Evolutionary conservation across 2,329 filamentous ascomycete genomes (phyloP).

Genomic region (Dactylellina haptotyla): DNA sequence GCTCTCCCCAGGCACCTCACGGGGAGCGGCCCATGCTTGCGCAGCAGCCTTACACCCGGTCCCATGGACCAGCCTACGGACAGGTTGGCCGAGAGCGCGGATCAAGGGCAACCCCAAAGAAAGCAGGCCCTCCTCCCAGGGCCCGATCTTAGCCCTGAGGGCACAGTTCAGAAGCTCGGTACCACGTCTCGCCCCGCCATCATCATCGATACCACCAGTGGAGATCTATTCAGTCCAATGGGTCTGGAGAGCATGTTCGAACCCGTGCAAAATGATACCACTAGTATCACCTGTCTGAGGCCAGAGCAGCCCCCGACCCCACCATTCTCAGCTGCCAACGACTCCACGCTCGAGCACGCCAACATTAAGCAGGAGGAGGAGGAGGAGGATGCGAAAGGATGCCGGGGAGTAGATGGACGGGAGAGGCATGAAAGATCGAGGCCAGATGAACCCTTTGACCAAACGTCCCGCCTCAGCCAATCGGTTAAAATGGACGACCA

Average conservation of each 20-base stretch:
- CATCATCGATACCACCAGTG: slow-evolving; percentile 32
- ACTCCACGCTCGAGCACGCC: too few species aligned
- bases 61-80: neutral
- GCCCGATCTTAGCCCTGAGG: slow-evolving; percentile 16
- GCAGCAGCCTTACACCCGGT: neutral
- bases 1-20: neutral
- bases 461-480: too few species aligned
- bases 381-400: neutral
- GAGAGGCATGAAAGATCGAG: neutral
- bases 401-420: neutral
- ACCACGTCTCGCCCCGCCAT: slow-evolving; percentile 14
- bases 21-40: neutral
- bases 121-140: neutral
- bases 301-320: too few species aligned
- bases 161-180: slow-evolving; percentile 38
- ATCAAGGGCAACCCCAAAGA: neutral
- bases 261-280: neutral
- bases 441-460: too few species aligned
- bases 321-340: neutral
- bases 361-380: neutral
- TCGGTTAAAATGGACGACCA: too few species aligned
- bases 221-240: slow-evolving; percentile 39
- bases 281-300: neutral
- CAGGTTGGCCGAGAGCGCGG: neutral
- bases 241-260: slow-evolving; percentile 43